Percentiles rank a stretch among this genome's conserved stretches.
Evolutionary conservation across 805 yeast species (phyloP).

Genomic region (Hanseniaspora thailandica): DNA sequence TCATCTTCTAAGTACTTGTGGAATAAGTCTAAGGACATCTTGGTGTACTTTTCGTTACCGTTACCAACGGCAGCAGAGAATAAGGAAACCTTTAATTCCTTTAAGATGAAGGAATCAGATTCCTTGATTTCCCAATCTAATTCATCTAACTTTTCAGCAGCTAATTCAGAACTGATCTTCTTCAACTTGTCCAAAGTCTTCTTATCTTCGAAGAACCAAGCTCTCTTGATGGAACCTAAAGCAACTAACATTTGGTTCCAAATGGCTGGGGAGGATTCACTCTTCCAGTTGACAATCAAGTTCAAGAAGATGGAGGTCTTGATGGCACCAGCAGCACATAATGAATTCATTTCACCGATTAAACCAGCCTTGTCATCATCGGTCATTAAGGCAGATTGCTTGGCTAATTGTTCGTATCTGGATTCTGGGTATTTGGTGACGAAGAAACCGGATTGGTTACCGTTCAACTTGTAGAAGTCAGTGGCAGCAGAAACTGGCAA

Average conservation of each 20-base stretch:
- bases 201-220: slow-evolving; percentile 46
- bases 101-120: slow-evolving; percentile 46
- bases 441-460: slow-evolving; percentile 63
- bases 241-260: slow-evolving; percentile 51
- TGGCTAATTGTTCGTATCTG: slow-evolving; percentile 58
- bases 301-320: slow-evolving; percentile 49
- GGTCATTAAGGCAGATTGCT: slow-evolving; percentile 45
- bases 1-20: slow-evolving; percentile 42
- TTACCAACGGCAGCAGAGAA: slow-evolving; percentile 49
- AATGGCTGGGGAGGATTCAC: slow-evolving; percentile 51
- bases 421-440: slow-evolving; percentile 59
- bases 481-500: slow-evolving; percentile 31
- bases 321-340: slow-evolving; percentile 60
- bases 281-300: slow-evolving; percentile 49
- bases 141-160: slow-evolving; percentile 40
- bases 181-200: slow-evolving; percentile 38
- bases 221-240: slow-evolving; percentile 38
- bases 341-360: slow-evolving; percentile 66
- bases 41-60: slow-evolving; percentile 37
- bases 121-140: slow-evolving; percentile 56
- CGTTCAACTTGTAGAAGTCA: slow-evolving; percentile 55
- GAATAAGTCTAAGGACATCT: slow-evolving; percentile 41
- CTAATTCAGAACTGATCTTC: slow-evolving; percentile 43
- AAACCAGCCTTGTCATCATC: slow-evolving; percentile 70
- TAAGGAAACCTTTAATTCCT: slow-evolving; percentile 55